Percentiles rank a stretch among this genome's conserved stretches.
Evolutionary conservation across 2,329 filamentous ascomycete genomes (phyloP).

Genomic region (Claviceps quebecensis): DNA sequence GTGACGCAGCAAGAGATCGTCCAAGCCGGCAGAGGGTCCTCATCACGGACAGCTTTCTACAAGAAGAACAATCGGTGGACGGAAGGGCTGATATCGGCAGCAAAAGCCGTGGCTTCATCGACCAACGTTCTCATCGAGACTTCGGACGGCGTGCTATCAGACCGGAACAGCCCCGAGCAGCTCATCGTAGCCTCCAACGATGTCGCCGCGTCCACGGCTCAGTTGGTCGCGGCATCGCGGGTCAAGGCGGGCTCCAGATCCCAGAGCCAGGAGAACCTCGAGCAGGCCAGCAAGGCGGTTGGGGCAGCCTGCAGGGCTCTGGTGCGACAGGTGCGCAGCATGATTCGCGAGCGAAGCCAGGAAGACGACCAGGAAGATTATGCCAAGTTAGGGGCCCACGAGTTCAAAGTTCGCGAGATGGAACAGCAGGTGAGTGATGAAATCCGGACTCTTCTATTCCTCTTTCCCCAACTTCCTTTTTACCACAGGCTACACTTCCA

Average conservation of each 20-base stretch:
- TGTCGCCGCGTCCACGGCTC: slow-evolving; percentile 87
- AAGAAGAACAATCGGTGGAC: slow-evolving; percentile 99
- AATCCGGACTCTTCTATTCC: background rate
- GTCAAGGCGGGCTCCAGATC: slow-evolving; percentile 98
- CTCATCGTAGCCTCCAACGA: slow-evolving; percentile 96
- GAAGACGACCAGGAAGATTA: slow-evolving; percentile 84
- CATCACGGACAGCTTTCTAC: slow-evolving; percentile 88
- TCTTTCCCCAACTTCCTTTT: background rate
- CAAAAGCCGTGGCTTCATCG: slow-evolving; percentile 85
- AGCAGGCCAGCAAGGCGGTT: slow-evolving; percentile 85
- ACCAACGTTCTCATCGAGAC: slow-evolving; percentile 98
- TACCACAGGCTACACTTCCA: no score
- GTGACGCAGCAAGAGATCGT: slow-evolving; percentile 94
- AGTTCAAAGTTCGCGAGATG: slow-evolving; percentile 99
- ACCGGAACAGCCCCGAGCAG: slow-evolving; percentile 87
- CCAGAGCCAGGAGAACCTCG: slow-evolving; percentile 84
- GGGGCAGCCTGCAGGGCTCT: slow-evolving; percentile 75
- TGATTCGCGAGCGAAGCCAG: slow-evolving; percentile 76
- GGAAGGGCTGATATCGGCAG: slow-evolving; percentile 89
- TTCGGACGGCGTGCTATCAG: slow-evolving; percentile 84
- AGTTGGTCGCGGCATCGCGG: slow-evolving; percentile 86
- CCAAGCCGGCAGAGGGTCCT: slow-evolving; percentile 74
- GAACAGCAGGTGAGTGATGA: slow-evolving; percentile 72
- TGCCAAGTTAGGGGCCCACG: slow-evolving; percentile 71
- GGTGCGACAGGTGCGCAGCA: slow-evolving; percentile 84